Conservation (phyloP, 2,329 filamentous ascomycete species). For the Cercospora sp. region DNA sequence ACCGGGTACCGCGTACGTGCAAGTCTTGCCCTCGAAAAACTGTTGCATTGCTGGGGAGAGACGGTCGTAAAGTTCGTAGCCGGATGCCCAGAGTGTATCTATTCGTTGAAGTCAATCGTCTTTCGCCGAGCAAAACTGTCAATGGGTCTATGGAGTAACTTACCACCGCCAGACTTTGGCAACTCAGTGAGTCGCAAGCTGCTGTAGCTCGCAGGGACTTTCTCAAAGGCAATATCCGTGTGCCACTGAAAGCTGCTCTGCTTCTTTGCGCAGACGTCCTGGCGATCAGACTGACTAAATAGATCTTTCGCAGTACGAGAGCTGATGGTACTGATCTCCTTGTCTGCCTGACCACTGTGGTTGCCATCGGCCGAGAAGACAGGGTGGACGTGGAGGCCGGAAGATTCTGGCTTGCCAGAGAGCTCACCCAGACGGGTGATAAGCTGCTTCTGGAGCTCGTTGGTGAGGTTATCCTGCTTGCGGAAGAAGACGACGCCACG, state of each 20-base stretch:
- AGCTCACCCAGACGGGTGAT: conserved; percentile 60
- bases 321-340: conserved; percentile 43
- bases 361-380: conserved; percentile 54
- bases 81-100: conserved; percentile 65
- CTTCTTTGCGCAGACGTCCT: conserved; percentile 28
- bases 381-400: conserved; percentile 62
- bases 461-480: conserved; percentile 57
- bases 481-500: conserved; percentile 71
- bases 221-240: conserved; percentile 66
- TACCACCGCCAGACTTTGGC: conserved; percentile 51
- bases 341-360: conserved; percentile 26
- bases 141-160: not conserved
- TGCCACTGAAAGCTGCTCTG: conserved; percentile 44
- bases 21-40: conserved; percentile 61
- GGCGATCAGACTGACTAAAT: conserved; percentile 31
- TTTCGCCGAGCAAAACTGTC: not conserved
- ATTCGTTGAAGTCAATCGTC: not conserved
- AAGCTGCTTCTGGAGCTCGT: conserved; percentile 65
- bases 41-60: conserved; percentile 57
- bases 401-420: conserved; percentile 57
- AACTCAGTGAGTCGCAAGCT: conserved; percentile 58
- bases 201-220: conserved; percentile 62
- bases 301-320: conserved; percentile 39
- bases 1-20: conserved; percentile 43
- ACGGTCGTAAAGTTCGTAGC: conserved; percentile 66